Percentiles rank a stretch among this genome's conserved stretches.
phyloP scores from a whole-genome alignment of 331 rosid species.

The Rosa hybrid region DNA sequence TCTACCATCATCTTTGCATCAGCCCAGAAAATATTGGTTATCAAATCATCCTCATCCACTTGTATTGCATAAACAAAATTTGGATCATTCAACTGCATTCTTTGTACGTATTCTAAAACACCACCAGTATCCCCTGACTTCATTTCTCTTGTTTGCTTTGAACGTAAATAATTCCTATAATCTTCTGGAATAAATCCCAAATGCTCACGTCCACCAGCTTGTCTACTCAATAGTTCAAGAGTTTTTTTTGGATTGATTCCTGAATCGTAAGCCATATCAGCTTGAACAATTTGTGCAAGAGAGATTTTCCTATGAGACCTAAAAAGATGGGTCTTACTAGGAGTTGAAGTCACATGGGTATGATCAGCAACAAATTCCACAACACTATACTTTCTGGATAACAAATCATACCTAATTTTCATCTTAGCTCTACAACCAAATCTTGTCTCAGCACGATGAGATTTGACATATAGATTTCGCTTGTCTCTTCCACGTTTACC shows the following conservation, averaged over 20 bases:
- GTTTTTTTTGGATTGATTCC: conserved; percentile 1
- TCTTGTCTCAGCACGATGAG: conserved; percentile 1
- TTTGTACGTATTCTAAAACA: conserved; percentile 2
- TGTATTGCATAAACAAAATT: conserved; percentile 1
- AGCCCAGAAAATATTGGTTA: background rate
- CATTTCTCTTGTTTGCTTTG: background rate
- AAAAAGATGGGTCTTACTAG: background rate
- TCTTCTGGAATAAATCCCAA: background rate
- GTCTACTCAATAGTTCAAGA: background rate
- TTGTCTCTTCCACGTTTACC: background rate
- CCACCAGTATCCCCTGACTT: conserved; percentile 9
- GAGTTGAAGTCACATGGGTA: background rate
- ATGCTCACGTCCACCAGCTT: background rate
- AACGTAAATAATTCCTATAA: background rate
- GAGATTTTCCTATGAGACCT: background rate
- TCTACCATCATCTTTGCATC: background rate
- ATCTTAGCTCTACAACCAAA: background rate
- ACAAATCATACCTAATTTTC: background rate
- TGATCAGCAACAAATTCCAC: background rate
- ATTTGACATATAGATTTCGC: background rate
- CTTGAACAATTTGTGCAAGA: background rate
- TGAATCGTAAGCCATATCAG: background rate
- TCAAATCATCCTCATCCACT: background rate
- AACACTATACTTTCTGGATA: background rate
- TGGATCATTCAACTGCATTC: too few relatives aligned